Conservation (phyloP, 2,329 filamentous ascomycete species). For the Aureobasidium subglaciale region DNA sequence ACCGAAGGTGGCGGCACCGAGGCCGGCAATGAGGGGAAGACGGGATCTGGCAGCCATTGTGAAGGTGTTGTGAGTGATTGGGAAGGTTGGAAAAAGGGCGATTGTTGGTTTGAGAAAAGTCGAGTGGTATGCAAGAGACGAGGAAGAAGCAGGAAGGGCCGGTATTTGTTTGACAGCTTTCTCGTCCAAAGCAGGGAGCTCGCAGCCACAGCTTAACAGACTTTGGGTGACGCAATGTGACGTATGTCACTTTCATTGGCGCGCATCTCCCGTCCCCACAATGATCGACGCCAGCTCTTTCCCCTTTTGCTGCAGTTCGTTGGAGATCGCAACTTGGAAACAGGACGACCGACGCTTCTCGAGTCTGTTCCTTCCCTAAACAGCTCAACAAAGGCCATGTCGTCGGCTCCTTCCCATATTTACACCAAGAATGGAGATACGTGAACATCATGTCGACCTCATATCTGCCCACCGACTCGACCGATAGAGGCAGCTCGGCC, state of each 20-base stretch:
- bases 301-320: background rate
- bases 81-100: background rate
- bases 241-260: background rate
- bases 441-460: background rate
- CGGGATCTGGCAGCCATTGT: constrained; percentile 18
- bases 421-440: background rate
- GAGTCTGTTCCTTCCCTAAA: background rate
- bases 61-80: background rate
- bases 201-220: background rate
- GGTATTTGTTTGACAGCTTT: constrained; percentile 5
- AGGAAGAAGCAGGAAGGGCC: background rate
- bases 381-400: background rate
- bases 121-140: background rate
- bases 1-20: constrained; percentile 17
- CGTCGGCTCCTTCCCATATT: background rate
- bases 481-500: constrained; percentile 2
- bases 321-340: background rate
- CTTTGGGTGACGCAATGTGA: background rate
- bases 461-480: background rate
- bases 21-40: constrained; percentile 15
- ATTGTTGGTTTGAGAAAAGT: background rate
- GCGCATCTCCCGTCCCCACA: constrained; percentile 13
- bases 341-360: background rate
- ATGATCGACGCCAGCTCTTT: background rate
- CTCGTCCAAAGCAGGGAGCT: constrained; percentile 9